Evolutionary conservation across 805 yeast species (phyloP), one percentile per base, ranked within the genome.

Genomic region (Yamadazyma scolyti): DNA sequence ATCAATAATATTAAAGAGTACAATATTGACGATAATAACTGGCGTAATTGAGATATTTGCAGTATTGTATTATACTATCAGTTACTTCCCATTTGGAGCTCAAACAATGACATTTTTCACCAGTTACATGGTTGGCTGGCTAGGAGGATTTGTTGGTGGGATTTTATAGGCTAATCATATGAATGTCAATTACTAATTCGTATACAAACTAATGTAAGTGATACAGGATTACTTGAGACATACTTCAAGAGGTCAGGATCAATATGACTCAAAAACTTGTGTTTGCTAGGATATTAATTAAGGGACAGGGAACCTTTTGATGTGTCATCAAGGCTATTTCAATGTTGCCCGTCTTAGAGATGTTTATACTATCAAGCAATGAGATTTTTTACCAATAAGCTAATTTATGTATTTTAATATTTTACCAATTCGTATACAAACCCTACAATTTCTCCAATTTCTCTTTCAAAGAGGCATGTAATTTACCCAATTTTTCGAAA

Each of bases 51-150:
- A 93, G 56, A 64, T 89, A 6, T 57, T 93, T 34, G 90, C 96
- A 1, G 88, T 93, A n/a, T 48, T 87, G 4, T 89, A 89, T 68
- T 93, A 93, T 55, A 80, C 93, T 0, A 69, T 90, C 24, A 84
- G 95, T 48, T 93, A 93, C 57, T 90, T 93, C 71, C 98, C 98
- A 9, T 83, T 89, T 62, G 98, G 98, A 9, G 84, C 90, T 1
- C 82, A 83, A 39, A 82, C 94, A 2, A 52, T 71, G 46, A 65
- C 73, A 20, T 62, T 71, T 71, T 57, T 74, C 38, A 53, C 71
- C 16, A 64, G 68, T 38, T 60, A 71, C 48, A 51, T 60, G 20
- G 49, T 61, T 14, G 71, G 72, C 4, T 66, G 63, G 44, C 31
- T 66, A 11, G 71, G 71, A 4, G 71, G 72, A 2, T 61, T 73